Evolutionary conservation across 306 rosid species (phyloP).

Genomic region (Lathyrus tuberosus): DNA sequence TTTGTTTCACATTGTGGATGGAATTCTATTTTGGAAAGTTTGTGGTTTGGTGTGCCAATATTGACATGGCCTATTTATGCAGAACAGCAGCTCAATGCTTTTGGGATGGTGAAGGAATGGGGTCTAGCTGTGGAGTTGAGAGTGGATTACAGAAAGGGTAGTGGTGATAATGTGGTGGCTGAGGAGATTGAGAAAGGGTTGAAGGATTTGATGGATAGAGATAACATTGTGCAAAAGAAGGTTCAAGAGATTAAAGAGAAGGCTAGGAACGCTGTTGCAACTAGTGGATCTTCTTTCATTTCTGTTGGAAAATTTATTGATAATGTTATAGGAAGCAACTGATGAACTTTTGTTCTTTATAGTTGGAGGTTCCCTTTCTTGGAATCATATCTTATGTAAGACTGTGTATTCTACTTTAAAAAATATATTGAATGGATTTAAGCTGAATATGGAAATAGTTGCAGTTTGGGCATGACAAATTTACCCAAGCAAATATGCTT

Average conservation of each 20-base stretch:
- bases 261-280: conserved; percentile 45
- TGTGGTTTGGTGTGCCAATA: conserved; percentile 74
- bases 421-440: background rate
- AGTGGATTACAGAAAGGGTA: conserved; percentile 47
- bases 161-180: conserved; percentile 52
- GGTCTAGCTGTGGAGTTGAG: conserved; percentile 53
- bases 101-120: conserved; percentile 53
- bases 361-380: conserved; percentile 10
- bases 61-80: conserved; percentile 75
- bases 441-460: conserved; percentile 5
- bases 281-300: conserved; percentile 51
- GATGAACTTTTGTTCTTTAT: conserved; percentile 4
- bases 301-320: conserved; percentile 37
- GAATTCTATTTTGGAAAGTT: conserved; percentile 70
- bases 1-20: conserved; percentile 73
- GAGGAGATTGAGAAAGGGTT: conserved; percentile 55
- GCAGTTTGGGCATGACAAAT: background rate
- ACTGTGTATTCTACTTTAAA: background rate
- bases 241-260: conserved; percentile 45
- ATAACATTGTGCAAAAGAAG: conserved; percentile 42
- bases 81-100: conserved; percentile 75
- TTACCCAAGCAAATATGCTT: background rate
- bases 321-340: conserved; percentile 31
- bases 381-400: background rate
- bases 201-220: conserved; percentile 44